A percentile compares a stretch with the other conserved stretches of the same genome.
These are phyloP conservation scores for Lasiosphaeria hispida DNA, from an alignment of 495 filamentous ascomycete genomes.

Conservation along the genomic window DNA sequence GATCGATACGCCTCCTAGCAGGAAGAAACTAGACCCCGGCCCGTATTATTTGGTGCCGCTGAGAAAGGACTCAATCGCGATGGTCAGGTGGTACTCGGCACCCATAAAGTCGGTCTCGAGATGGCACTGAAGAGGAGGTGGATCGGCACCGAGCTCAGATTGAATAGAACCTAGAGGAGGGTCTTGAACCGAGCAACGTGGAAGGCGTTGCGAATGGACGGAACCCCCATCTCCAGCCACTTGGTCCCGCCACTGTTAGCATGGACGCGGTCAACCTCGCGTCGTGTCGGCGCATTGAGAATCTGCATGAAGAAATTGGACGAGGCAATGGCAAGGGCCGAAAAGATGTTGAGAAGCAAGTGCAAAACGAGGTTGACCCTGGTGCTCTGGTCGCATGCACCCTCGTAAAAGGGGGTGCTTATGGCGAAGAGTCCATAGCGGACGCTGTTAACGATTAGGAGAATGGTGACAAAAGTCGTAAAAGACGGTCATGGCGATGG, in stretches of 20 bases:
- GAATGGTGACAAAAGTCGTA: too few species aligned
- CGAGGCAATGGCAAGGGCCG: background rate
- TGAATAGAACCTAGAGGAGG: background rate
- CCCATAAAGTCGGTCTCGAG: conserved; percentile 7
- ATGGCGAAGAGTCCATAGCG: too few species aligned
- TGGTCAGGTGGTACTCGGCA: background rate
- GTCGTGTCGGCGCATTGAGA: conserved; percentile 6
- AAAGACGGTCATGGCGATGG: too few species aligned
- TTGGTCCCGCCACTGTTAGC: background rate
- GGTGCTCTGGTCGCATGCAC: too few species aligned
- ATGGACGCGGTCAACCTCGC: conserved; percentile 6
- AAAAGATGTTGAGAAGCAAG: conserved; percentile 10
- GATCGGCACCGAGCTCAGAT: conserved; percentile 4
- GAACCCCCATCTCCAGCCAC: conserved; percentile 9
- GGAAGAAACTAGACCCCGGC: background rate
- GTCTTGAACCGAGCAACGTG: conserved; percentile 8
- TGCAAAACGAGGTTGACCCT: conserved; percentile 9
- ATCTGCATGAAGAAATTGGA: conserved; percentile 18
- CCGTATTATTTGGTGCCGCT: conserved; percentile 1
- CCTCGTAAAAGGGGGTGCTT: too few species aligned
- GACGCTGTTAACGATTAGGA: too few species aligned
- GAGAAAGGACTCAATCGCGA: conserved; percentile 5
- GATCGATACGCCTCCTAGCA: too few species aligned
- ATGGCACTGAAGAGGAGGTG: conserved; percentile 14
- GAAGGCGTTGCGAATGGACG: background rate